phyloP scores from a whole-genome alignment of 2,329 filamentous ascomycete genomes.

The Aspergillus piperis region DNA sequence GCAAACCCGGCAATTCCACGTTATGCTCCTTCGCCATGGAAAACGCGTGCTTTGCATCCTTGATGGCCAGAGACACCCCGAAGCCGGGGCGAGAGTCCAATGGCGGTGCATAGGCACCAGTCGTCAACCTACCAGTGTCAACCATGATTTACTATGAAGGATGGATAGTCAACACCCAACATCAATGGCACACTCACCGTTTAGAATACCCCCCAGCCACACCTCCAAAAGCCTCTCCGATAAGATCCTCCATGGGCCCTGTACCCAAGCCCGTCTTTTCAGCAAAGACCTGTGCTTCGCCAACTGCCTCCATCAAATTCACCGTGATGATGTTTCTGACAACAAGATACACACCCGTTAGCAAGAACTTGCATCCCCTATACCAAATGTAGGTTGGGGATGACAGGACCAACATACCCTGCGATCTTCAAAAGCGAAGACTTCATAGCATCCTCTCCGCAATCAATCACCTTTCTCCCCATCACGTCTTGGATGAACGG shows the following conservation, averaged over 20 bases:
- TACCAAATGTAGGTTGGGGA: not conserved
- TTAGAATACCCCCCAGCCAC: constrained; percentile 47
- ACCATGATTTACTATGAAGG: not conserved
- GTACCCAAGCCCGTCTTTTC: constrained; percentile 49
- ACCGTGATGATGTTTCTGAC: constrained; percentile 46
- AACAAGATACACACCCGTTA: not conserved
- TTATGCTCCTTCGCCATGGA: constrained; percentile 34
- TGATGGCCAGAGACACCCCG: constrained; percentile 41
- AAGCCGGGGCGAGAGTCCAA: constrained; percentile 39
- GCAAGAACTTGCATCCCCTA: not conserved
- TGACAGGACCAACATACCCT: constrained; percentile 30
- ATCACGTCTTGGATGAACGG: constrained; percentile 49
- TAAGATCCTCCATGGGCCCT: constrained; percentile 45
- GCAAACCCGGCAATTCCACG: constrained; percentile 36
- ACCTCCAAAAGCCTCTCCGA: constrained; percentile 47
- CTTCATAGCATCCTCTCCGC: constrained; percentile 47
- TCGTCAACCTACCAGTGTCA: constrained; percentile 37
- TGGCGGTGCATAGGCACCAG: constrained; percentile 45
- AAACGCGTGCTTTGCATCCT: constrained; percentile 40
- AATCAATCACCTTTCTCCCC: constrained; percentile 45
- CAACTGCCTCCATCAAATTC: constrained; percentile 49
- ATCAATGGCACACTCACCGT: constrained; percentile 26
- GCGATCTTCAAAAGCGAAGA: constrained; percentile 49
- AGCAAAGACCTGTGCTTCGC: constrained; percentile 50
- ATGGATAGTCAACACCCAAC: no score